Base-by-base conservation (phyloP, 1,284 basidiomycete genomes). In the Phellopilus nigrolimitatus region DNA sequence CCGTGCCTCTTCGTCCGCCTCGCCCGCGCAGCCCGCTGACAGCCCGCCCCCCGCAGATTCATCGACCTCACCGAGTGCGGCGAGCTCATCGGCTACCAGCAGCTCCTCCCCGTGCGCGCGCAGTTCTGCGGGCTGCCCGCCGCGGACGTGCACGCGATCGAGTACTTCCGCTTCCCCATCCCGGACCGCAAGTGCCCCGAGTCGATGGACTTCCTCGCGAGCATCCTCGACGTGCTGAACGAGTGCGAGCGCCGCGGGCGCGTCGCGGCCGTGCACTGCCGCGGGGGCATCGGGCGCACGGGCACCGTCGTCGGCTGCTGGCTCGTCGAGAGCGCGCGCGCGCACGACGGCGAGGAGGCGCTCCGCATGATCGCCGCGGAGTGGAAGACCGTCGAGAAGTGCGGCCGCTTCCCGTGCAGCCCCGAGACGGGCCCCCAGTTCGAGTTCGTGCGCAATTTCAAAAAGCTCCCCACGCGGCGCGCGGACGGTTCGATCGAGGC, bases 351-450 rank as follows among this genome's bases (percentile, higher is more conserved):
- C 7, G 72, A 72, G 53, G 80, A 82, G 54, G 84, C 84, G 3
- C 65, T 87, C 22, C 62, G 68, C 8, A 73, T 82, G 51, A 81
- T 88, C 58, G 82, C 78, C 10, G 63, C 71, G 49, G 78, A 86
- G 58, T 88, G 86, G 86, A 74, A 76, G 61, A 75, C 72, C 3
- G 85, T 88, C 42, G 84, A 84, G 66, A 88, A 88, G 69, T 85
- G 75, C 69, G 78, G 74, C 49, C 72, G 82, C 5, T 88, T 79
- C 65, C 84, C 84, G 1, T 74, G 80, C 61, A 83, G 80, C 59
- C 85, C 86, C n/a, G 85, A 88, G 69, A 88, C 85, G 0, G 84
- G 84, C 9, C 73, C 81, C 1, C 85, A 88, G 65, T 81, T 79
- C 61, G 80, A 86, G 60, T 88, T 79, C 61, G 85, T 88, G 31